Conservation (phyloP, 441 rosid species). For the Viola pubescens region DNA sequence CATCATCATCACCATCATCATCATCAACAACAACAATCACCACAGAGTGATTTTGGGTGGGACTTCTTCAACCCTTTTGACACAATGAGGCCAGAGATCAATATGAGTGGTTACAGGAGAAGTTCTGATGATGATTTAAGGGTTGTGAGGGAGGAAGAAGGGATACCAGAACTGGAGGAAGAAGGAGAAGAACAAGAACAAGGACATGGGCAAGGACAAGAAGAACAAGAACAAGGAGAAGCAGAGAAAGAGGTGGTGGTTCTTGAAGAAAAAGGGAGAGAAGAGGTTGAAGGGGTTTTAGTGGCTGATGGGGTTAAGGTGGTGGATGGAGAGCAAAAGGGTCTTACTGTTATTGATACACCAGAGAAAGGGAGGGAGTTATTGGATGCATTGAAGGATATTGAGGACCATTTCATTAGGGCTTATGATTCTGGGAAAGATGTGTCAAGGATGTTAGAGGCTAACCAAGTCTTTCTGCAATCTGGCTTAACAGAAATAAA, state of each 20-base stretch:
- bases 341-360: constrained; percentile 38
- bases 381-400: constrained; percentile 61
- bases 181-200: constrained; percentile 23
- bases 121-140: constrained; percentile 49
- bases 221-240: constrained; percentile 29
- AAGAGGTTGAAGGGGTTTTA: constrained; percentile 20
- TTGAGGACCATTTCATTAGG: constrained; percentile 59
- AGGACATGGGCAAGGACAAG: constrained; percentile 16
- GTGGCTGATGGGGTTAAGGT: constrained; percentile 22
- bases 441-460: constrained; percentile 71
- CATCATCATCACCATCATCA: no score
- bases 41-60: constrained; percentile 60
- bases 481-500: constrained; percentile 52
- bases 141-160: constrained; percentile 60
- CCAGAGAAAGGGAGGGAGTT: constrained; percentile 60
- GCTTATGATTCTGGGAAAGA: constrained; percentile 75
- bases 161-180: constrained; percentile 72
- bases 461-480: constrained; percentile 44
- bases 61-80: constrained; percentile 69
- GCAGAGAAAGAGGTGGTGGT: constrained; percentile 22
- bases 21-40: constrained; percentile 20
- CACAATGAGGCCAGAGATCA: constrained; percentile 38
- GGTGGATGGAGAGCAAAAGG: constrained; percentile 36
- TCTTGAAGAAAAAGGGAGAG: constrained; percentile 28
- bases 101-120: constrained; percentile 37